Percentiles rank a stretch among this genome's conserved stretches.
Conservation (phyloP, 2,329 filamentous ascomycete species). For the Aspergillus alliaceus region DNA sequence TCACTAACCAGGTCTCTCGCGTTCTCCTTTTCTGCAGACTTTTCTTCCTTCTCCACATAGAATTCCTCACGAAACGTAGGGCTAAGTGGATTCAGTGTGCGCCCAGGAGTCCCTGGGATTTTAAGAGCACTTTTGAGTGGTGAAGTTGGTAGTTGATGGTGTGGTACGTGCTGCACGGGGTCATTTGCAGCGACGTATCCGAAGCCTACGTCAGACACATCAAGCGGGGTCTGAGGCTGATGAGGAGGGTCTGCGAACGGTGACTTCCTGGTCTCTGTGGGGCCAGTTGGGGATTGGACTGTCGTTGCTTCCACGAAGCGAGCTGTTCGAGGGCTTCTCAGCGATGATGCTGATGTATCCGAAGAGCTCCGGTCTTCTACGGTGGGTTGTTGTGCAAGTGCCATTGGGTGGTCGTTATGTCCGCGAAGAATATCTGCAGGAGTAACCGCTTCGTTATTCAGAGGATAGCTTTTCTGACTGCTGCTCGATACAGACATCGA, state of each 20-base stretch:
- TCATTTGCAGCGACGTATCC: conserved; percentile 73
- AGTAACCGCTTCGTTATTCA: conserved; percentile 37
- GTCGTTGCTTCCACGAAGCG: conserved; percentile 67
- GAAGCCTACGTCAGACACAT: conserved; percentile 83
- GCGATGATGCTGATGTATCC: conserved; percentile 33
- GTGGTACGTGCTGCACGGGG: conserved; percentile 46
- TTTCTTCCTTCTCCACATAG: conserved; percentile 80
- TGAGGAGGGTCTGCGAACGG: conserved; percentile 53
- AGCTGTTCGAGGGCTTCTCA: conserved; percentile 57
- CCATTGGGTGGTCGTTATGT: conserved; percentile 31
- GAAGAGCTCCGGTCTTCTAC: conserved; percentile 28
- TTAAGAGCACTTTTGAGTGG: conserved; percentile 89
- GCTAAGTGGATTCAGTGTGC: conserved; percentile 77
- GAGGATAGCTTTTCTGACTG: conserved; percentile 28
- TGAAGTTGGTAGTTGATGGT: conserved; percentile 68
- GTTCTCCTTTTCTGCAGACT: conserved; percentile 80
- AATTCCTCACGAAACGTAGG: conserved; percentile 91
- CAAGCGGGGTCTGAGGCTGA: conserved; percentile 52
- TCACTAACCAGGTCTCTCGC: conserved; percentile 77
- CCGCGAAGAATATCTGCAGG: conserved; percentile 39
- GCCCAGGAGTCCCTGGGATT: conserved; percentile 77
- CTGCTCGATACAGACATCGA: conserved; percentile 28
- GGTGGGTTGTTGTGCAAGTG: conserved; percentile 26
- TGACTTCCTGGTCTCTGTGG: conserved; percentile 42
- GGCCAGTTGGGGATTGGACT: conserved; percentile 61